Conservation (phyloP, 495 filamentous ascomycete genomes). For the Aspergillus sparsus region DNA sequence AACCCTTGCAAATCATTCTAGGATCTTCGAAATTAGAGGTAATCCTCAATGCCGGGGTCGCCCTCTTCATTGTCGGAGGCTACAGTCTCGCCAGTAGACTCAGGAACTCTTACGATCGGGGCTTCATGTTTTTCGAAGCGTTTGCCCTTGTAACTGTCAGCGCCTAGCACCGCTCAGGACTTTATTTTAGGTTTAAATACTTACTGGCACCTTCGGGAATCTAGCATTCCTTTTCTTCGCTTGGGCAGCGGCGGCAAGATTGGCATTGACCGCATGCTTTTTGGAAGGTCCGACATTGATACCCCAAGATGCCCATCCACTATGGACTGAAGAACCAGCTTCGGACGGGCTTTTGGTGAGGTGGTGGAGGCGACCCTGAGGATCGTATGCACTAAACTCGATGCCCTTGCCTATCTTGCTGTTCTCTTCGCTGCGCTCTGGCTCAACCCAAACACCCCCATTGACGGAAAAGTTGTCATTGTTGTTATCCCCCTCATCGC, state of each 20-base stretch:
- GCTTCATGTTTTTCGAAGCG: constrained; percentile 14
- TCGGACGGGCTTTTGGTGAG: constrained; percentile 4
- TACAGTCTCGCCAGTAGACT: constrained; percentile 5
- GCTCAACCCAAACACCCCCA: constrained; percentile 26
- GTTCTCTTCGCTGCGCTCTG: constrained; percentile 1
- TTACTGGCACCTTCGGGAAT: constrained; percentile 27
- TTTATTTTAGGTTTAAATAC: neutral
- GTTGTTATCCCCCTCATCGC: constrained; percentile 13
- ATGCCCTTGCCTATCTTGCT: constrained; percentile 9
- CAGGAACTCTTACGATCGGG: constrained; percentile 15
- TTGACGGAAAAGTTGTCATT: constrained; percentile 22
- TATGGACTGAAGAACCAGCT: constrained; percentile 12
- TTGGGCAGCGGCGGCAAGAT: neutral
- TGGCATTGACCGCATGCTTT: neutral
- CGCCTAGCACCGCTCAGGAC: neutral
- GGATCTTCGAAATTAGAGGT: constrained; percentile 10
- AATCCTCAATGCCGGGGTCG: constrained; percentile 22
- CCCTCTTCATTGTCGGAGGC: constrained; percentile 25
- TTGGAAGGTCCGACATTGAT: constrained; percentile 4
- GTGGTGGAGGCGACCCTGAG: constrained; percentile 19
- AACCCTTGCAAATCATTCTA: neutral
- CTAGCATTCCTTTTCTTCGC: constrained; percentile 9
- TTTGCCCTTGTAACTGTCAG: constrained; percentile 18
- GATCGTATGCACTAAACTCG: constrained; percentile 22
- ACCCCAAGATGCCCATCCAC: constrained; percentile 20